phyloP scores from a whole-genome alignment of 2,329 filamentous ascomycete genomes.

The Colletotrichum sp. region DNA sequence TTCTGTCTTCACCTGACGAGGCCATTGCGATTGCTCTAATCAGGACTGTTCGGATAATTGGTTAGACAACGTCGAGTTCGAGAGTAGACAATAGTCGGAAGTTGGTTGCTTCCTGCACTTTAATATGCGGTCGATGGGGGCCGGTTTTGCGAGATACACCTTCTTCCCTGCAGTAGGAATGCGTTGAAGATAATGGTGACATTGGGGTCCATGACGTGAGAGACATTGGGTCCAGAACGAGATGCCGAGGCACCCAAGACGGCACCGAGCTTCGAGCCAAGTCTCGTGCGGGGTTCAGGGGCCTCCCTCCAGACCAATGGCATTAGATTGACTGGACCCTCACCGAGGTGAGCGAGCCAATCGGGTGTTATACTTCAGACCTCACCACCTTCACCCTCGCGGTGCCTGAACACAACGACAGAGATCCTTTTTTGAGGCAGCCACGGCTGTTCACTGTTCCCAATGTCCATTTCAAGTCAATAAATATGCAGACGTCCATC shows the following conservation, averaged over 20 bases:
- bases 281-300: not conserved
- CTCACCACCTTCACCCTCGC: not conserved
- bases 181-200: not conserved
- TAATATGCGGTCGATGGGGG: not conserved
- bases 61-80: too few species aligned
- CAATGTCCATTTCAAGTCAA: not conserved
- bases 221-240: not conserved
- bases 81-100: not conserved
- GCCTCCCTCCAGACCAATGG: not conserved
- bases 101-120: not conserved
- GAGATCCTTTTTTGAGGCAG: not conserved
- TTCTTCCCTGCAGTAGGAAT: not conserved
- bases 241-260: conserved; percentile 9
- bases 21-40: not conserved
- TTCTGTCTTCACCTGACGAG: not conserved
- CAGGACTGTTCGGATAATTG: too few species aligned
- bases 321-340: not conserved
- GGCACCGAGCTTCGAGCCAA: not conserved
- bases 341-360: not conserved
- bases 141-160: not conserved
- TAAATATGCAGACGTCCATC: not conserved
- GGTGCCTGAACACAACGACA: not conserved
- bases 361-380: conserved; percentile 14
- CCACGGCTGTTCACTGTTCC: not conserved
- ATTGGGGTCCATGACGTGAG: not conserved